Evolutionary conservation across 441 rosid genomes (phyloP), one percentile per base, ranked within the genome.

Genomic region (Brassica balearica): DNA sequence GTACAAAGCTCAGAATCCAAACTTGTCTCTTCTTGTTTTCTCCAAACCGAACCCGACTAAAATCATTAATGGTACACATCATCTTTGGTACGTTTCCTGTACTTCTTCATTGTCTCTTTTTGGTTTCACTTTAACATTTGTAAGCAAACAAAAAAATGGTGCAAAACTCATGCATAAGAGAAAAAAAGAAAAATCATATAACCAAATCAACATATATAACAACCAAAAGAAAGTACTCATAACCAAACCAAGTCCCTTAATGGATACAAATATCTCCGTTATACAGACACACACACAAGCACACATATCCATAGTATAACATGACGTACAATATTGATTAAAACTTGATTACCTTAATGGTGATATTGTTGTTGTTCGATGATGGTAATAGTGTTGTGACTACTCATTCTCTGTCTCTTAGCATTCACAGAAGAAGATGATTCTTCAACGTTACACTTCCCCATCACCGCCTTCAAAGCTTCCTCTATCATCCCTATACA

Each of bases 401-500:
- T 59, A 76, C 74, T 75, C 84, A 93, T 88, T 77, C 96, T 87
- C 84, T 92, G 98, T 83, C 97, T 90, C 92, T 93, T 95, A 59
- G 85, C 92, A 88, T 73, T 91, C 5, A 88, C 97, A 0, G 96
- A 88, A 67, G 96, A 86, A 77, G 97, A 85, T 15, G 88, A 86
- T 46, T 88, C 89, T 22, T 92, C 91, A 2, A 88, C 86, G 56
- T 89, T 85, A 62, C 78, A 83, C 88, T 89, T 93, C 85, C 93
- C 98, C 91, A 95, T 90, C 20, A 95, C 98, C 0, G 92, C 89
- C 77, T 93, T 95, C 74, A 95, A 83, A 38, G 98, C 99, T 78
- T 95, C 96, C 80, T 95, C 93, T 71, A 95, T 89, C 22, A 95
- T 89, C 70, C 88, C 91, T 77, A 90, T 80, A 56, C 84, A 88